Base-by-base conservation (phyloP, 78 protist genomes). In the Capsaspora owczarzaki region DNA sequence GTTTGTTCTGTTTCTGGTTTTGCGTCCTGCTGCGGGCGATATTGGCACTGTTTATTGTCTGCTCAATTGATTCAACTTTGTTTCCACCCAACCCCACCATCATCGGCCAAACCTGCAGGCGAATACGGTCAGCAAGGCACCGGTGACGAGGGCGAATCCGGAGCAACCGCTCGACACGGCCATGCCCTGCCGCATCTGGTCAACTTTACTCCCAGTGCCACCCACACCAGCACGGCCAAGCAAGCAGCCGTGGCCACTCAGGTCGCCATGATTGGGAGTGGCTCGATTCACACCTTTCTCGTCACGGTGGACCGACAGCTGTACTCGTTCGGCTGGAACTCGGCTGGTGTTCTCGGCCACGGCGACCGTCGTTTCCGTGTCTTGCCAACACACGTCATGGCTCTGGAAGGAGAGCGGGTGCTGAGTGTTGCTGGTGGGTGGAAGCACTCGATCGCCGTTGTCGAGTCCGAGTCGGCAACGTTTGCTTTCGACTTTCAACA, bases 261-360 rank as follows among this genome's bases (percentile, higher is more conserved):
- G n/a, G n/a, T n/a, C n/a, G n/a, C n/a, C n/a, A n/a, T n/a, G n/a
- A n/a, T n/a, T n/a, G n/a, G n/a, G n/a, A n/a, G 66, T 76, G 90
- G 90, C 12, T 84, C 76, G 70, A 60, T 87, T 29, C 90, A 87
- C 68, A 76, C 84, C 12, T 38, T 87, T 0, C 87, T 78, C 0
- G 63, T 87, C 19, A 82, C 85, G 29, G 81, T 70, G 31, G 81
- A 78, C 6, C 74, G 83, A 27, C 84, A 81, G 35, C 71, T 77
- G 1, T 87, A 82, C n/a, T n/a, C 78, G 44, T 87, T 85, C 81
- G 90, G 90, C 12, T 87, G 90, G 90, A 85, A 85, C 40, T 19
- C 79, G 1, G 35, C 78, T 22, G 90, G 90, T 4, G 75, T 82
- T 69, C 80, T 87, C 25, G 90, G 87, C 14, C 61, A 72, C 31